These are phyloP conservation scores for Apiotrichum laibachii DNA, from an alignment of 1,284 basidiomycete species.

Conservation along the genomic window DNA sequence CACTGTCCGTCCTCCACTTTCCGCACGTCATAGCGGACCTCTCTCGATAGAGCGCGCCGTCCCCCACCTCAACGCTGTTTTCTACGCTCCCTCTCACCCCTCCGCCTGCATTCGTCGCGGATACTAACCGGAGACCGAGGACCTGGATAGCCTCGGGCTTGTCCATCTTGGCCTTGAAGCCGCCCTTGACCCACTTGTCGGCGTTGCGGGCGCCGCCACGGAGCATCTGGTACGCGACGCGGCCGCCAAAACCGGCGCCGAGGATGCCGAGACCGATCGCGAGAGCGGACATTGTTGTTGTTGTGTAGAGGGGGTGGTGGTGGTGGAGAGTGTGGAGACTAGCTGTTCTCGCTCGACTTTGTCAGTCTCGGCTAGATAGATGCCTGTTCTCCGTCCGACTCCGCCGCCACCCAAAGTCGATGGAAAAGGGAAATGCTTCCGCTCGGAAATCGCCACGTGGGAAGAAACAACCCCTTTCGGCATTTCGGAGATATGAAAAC, in stretches of 20 bases:
- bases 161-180: slow-evolving; percentile 95
- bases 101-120: no score
- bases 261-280: slow-evolving; percentile 74
- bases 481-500: neutral
- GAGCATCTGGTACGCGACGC: slow-evolving; percentile 58
- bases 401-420: neutral
- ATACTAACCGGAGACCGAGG: slow-evolving; percentile 81
- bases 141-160: slow-evolving; percentile 86
- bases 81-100: no score
- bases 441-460: neutral
- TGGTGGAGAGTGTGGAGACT: neutral
- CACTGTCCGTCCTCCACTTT: no score
- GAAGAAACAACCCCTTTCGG: neutral
- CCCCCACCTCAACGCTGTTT: neutral
- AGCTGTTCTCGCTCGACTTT: neutral
- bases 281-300: slow-evolving; percentile 60
- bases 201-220: slow-evolving; percentile 58
- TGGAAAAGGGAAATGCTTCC: neutral
- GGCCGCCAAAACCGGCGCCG: slow-evolving; percentile 72
- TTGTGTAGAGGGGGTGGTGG: neutral
- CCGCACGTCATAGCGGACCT: no score
- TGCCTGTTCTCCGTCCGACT: neutral
- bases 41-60: neutral
- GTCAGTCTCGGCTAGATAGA: neutral
- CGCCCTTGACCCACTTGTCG: slow-evolving; percentile 87